These are phyloP conservation scores for Boletus vinaceobasis DNA, from an alignment of 768 basidiomycete species.

Conservation along the genomic window DNA sequence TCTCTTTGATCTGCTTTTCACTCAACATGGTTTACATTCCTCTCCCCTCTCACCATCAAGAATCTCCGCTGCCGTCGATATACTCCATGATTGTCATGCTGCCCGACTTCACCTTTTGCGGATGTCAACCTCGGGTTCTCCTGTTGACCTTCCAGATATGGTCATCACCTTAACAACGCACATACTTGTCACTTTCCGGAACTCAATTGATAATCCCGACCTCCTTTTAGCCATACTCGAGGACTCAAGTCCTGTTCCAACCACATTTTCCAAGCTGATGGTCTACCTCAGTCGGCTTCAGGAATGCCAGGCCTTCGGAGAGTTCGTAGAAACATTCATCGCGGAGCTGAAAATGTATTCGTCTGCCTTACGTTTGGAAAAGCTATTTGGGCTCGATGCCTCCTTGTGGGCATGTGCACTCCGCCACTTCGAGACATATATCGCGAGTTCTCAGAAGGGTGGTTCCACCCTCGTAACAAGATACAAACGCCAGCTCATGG, in stretches of 20 bases:
- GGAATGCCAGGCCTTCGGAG: conserved; percentile 4
- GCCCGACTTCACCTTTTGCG: conserved; percentile 19
- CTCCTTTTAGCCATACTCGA: conserved; percentile 25
- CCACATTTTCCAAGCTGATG: conserved; percentile 32
- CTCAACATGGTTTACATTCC: background rate
- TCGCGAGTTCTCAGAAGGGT: conserved; percentile 21
- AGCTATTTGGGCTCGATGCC: conserved; percentile 43
- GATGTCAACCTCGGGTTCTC: conserved; percentile 1
- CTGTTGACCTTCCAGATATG: conserved; percentile 24
- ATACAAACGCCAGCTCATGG: conserved; percentile 42
- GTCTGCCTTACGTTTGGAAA: conserved; percentile 30
- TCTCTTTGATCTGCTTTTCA: conserved; percentile 23
- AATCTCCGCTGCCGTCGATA: conserved; percentile 16
- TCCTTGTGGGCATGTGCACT: conserved; percentile 53
- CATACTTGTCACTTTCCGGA: conserved; percentile 12
- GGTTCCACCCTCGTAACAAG: conserved; percentile 25
- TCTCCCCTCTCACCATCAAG: conserved; percentile 2
- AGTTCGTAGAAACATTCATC: conserved; percentile 25
- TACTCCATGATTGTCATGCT: conserved; percentile 24
- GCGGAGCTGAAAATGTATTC: conserved; percentile 25
- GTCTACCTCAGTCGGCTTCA: conserved; percentile 13
- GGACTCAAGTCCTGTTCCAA: conserved; percentile 27
- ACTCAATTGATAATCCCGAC: conserved; percentile 2
- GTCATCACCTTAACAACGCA: conserved; percentile 22
- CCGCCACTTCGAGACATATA: conserved; percentile 40